phyloP scores from a whole-genome alignment of 768 basidiomycete genomes.

The Multifurca ochricompacta region DNA sequence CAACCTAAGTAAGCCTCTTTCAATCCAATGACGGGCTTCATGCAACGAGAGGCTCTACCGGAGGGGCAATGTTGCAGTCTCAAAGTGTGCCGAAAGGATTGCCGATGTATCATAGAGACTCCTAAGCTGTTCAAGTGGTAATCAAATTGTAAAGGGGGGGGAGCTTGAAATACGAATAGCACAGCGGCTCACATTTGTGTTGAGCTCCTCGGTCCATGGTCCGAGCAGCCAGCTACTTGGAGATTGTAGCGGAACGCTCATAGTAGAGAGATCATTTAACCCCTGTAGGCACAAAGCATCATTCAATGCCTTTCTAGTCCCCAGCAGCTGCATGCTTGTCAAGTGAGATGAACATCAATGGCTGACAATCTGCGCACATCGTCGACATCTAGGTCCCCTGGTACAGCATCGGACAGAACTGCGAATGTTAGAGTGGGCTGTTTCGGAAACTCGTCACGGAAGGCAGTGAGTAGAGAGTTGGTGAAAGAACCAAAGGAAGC shows the following conservation, averaged over 20 bases:
- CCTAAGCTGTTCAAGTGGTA: slow-evolving; percentile 18
- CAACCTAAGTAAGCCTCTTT: slow-evolving; percentile 26
- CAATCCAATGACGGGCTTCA: not conserved
- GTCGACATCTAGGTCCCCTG: slow-evolving; percentile 20
- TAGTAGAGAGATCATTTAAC: slow-evolving; percentile 26
- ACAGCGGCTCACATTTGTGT: slow-evolving; percentile 23
- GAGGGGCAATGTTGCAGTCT: slow-evolving; percentile 31
- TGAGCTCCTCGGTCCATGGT: slow-evolving; percentile 25
- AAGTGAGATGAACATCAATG: slow-evolving; percentile 10
- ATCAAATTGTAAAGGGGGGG: not conserved
- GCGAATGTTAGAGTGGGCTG: slow-evolving; percentile 50
- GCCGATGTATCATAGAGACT: slow-evolving; percentile 29
- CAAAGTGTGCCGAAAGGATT: slow-evolving; percentile 31
- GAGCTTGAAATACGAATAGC: not conserved
- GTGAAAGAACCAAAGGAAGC: slow-evolving; percentile 60
- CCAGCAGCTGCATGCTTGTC: slow-evolving; percentile 27
- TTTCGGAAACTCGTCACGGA: slow-evolving; percentile 65
- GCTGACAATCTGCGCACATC: not conserved
- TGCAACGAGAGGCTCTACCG: slow-evolving; percentile 20
- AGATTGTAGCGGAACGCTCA: slow-evolving; percentile 28
- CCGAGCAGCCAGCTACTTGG: slow-evolving; percentile 26
- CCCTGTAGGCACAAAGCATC: slow-evolving; percentile 45
- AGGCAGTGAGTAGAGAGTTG: slow-evolving; percentile 45
- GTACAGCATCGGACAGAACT: slow-evolving; percentile 42
- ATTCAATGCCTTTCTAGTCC: slow-evolving; percentile 43